These are phyloP conservation scores for Aphanoascus verrucosus DNA, from an alignment of 2,329 filamentous ascomycete genomes.

Conservation along the genomic window DNA sequence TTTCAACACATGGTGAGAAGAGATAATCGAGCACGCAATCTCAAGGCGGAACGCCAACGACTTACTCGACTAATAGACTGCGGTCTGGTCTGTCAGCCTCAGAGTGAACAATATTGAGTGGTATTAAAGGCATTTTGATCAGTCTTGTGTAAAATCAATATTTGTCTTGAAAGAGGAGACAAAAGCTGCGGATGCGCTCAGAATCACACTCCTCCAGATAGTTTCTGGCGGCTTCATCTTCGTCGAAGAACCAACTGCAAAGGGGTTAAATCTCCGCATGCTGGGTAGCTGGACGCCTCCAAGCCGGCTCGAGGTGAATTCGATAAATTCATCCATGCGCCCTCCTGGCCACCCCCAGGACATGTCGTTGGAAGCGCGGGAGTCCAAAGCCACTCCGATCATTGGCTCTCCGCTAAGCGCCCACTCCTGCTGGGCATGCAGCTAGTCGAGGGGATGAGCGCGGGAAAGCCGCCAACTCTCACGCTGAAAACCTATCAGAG, in stretches of 20 bases:
- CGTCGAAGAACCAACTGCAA: too few species aligned
- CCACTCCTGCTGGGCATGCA: not conserved
- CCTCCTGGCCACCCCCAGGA: not conserved
- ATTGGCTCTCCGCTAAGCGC: not conserved
- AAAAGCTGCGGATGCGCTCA: not conserved
- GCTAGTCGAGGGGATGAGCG: not conserved
- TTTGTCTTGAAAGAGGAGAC: not conserved
- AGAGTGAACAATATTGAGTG: not conserved
- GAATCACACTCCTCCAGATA: not conserved
- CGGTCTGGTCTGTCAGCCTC: not conserved
- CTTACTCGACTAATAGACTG: not conserved
- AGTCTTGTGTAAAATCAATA: not conserved
- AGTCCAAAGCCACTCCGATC: not conserved
- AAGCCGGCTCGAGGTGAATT: not conserved
- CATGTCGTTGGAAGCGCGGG: not conserved
- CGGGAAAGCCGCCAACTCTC: not conserved
- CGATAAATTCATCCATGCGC: not conserved
- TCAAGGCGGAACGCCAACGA: not conserved
- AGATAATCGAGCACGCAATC: not conserved
- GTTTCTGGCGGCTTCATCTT: too few species aligned
- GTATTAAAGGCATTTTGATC: not conserved
- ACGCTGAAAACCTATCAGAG: not conserved
- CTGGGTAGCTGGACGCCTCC: not conserved
- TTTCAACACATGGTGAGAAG: not conserved
- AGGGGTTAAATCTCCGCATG: too few species aligned